These are phyloP conservation scores for Ehretia macrophylla DNA, from an alignment of 257 asterid genomes.

Conservation along the genomic window DNA sequence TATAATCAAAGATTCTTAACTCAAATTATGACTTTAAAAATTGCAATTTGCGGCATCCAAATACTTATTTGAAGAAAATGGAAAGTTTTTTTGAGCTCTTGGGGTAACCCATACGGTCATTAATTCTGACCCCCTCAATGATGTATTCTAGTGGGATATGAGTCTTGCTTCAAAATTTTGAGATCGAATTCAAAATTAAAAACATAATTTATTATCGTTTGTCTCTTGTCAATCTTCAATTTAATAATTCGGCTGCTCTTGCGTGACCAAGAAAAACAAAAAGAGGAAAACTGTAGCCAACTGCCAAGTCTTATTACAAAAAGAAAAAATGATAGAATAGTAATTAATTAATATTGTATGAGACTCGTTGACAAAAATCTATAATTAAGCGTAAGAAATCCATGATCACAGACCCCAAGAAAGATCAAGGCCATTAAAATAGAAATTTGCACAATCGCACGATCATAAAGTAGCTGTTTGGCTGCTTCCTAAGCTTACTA, in stretches of 20 bases:
- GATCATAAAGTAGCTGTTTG: background rate
- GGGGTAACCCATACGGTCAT: too few relatives aligned
- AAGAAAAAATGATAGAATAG: background rate
- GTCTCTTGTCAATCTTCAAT: too few relatives aligned
- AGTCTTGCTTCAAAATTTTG: background rate
- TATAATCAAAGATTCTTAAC: too few relatives aligned
- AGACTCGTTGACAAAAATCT: background rate
- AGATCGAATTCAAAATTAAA: background rate
- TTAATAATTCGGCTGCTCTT: background rate
- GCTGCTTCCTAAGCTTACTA: background rate
- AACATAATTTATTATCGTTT: too few relatives aligned
- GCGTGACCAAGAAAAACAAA: background rate
- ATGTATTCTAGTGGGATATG: background rate
- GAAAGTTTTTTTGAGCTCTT: too few relatives aligned
- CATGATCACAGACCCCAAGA: background rate
- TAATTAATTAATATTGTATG: background rate
- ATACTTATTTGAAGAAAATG: too few relatives aligned
- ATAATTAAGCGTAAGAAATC: background rate
- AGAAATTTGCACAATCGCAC: background rate
- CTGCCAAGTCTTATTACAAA: background rate
- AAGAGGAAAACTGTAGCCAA: background rate
- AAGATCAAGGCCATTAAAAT: background rate
- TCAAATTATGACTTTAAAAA: too few relatives aligned
- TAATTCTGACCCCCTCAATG: too few relatives aligned
- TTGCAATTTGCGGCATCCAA: too few relatives aligned